These are phyloP conservation scores for Cryphonectria nitschkei DNA, from an alignment of 2,329 filamentous ascomycete species.

Conservation along the genomic window DNA sequence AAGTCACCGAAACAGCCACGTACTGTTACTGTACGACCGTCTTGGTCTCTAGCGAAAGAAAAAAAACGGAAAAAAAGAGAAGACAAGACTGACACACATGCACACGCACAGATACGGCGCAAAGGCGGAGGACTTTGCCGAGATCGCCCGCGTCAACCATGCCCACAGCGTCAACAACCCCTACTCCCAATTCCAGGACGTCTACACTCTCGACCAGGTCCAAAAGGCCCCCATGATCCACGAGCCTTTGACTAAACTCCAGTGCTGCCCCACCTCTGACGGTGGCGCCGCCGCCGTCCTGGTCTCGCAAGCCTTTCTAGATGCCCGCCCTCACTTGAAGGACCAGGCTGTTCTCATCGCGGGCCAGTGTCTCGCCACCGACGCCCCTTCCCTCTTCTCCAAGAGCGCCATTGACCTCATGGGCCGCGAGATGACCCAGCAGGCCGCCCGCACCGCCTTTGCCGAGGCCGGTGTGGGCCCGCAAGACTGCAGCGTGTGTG, in stretches of 20 bases:
- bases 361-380: slow-evolving; percentile 85
- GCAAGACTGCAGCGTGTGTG: slow-evolving; percentile 78
- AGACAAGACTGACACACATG: not conserved
- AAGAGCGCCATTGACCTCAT: slow-evolving; percentile 83
- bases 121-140: slow-evolving; percentile 82
- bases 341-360: slow-evolving; percentile 86
- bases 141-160: slow-evolving; percentile 93
- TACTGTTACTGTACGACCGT: too few species aligned
- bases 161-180: slow-evolving; percentile 89
- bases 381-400: slow-evolving; percentile 79
- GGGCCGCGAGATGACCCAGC: slow-evolving; percentile 82
- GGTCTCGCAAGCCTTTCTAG: slow-evolving; percentile 86
- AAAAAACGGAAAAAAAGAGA: too few species aligned
- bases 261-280: slow-evolving; percentile 96
- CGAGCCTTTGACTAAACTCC: slow-evolving; percentile 91
- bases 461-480: slow-evolving; percentile 72
- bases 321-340: slow-evolving; percentile 79
- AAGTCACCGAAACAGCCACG: slow-evolving; percentile 33
- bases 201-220: slow-evolving; percentile 87
- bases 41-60: too few species aligned
- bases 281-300: slow-evolving; percentile 87
- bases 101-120: slow-evolving; percentile 71
- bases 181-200: slow-evolving; percentile 95
- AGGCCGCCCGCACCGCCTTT: slow-evolving; percentile 71
- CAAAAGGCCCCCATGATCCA: slow-evolving; percentile 76